Percentiles rank a stretch among this genome's conserved stretches.
Evolutionary conservation across 768 basidiomycete species (phyloP).

Genomic region (Podaxis sp.): DNA sequence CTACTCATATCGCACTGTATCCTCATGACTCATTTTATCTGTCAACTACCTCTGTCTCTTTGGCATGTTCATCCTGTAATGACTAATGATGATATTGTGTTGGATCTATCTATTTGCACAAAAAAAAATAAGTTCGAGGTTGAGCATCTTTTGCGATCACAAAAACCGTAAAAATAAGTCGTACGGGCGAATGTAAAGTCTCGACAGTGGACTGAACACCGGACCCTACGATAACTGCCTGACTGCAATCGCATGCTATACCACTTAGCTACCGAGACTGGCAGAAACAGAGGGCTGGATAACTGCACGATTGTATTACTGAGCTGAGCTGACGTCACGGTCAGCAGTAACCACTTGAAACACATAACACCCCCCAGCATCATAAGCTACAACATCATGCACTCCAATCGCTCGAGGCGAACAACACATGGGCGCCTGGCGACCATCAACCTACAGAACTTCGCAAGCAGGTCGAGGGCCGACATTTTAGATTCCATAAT

Average conservation of each 20-base stretch:
- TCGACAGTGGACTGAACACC: conserved; percentile 14
- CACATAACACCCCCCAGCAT: background rate
- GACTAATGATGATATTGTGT: conserved; percentile 1
- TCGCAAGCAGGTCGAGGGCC: conserved; percentile 8
- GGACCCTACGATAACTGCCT: conserved; percentile 12
- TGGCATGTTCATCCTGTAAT: background rate
- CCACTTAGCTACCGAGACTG: conserved; percentile 18
- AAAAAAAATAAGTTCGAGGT: background rate
- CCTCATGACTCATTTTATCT: background rate
- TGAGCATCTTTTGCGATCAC: no score
- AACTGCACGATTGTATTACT: background rate
- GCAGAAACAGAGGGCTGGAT: background rate
- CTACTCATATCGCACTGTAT: conserved; percentile 1
- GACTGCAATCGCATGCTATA: conserved; percentile 18
- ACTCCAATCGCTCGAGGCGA: background rate
- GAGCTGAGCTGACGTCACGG: no score
- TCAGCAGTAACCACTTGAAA: no score
- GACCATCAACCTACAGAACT: background rate
- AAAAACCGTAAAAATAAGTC: background rate
- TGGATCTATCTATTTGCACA: background rate
- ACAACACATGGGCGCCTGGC: background rate
- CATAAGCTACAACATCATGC: background rate
- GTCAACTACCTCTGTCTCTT: background rate
- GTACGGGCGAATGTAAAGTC: background rate
- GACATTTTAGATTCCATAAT: conserved; percentile 19